Percentiles rank a stretch among this genome's conserved stretches.
Evolutionary conservation across 441 rosid genomes (phyloP).

Genomic region (Syzygium malaccense): DNA sequence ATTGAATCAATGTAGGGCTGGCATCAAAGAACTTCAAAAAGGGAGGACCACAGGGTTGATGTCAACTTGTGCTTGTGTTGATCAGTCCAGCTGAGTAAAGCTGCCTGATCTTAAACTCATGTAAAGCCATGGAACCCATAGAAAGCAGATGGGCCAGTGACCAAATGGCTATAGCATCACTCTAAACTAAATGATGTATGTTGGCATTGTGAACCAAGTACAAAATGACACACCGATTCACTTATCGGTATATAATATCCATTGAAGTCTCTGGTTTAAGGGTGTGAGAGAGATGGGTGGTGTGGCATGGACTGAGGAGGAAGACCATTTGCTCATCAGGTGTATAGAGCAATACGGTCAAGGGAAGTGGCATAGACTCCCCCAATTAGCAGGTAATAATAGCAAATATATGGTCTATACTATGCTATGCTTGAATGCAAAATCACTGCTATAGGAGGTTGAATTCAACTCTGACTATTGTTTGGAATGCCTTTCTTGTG

Average conservation of each 20-base stretch:
- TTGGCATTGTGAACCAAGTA: not conserved
- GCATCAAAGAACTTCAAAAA: not conserved
- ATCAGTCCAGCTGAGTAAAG: not conserved
- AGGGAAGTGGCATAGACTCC: slow-evolving; percentile 39
- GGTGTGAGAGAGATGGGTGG: slow-evolving; percentile 25
- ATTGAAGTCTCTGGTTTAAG: not conserved
- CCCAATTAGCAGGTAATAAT: slow-evolving; percentile 25
- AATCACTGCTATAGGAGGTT: not conserved
- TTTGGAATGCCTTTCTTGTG: not conserved
- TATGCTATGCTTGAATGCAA: not conserved
- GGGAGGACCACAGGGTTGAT: not conserved
- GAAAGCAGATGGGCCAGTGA: not conserved
- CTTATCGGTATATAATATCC: not conserved
- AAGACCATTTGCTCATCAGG: slow-evolving; percentile 35
- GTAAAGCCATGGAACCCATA: not conserved
- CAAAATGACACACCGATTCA: not conserved
- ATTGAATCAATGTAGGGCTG: not conserved
- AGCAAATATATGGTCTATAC: not conserved
- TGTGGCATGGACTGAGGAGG: slow-evolving; percentile 40
- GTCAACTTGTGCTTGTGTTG: not conserved
- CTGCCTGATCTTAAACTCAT: not conserved
- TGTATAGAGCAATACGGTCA: slow-evolving; percentile 29
- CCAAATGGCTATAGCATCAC: not conserved
- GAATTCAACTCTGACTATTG: not conserved
- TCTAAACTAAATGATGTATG: not conserved